A percentile compares a stretch with the other conserved stretches of the same genome.
Evolutionary conservation across 1,284 basidiomycete genomes (phyloP).

Genomic region (Xanthoconium separans): DNA sequence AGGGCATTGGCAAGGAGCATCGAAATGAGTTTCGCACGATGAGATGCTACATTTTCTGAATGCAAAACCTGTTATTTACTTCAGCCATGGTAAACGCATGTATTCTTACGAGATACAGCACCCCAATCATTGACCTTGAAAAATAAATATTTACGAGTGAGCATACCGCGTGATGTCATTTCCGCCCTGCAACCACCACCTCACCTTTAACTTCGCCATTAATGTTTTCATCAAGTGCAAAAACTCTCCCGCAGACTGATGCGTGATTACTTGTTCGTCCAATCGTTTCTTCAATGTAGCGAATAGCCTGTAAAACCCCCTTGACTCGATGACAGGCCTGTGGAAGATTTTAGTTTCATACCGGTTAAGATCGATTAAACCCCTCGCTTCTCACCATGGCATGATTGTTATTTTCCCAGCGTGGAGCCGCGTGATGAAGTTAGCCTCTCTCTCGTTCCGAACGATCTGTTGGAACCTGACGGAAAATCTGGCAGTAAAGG

Average conservation of each 20-base stretch:
- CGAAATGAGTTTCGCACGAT: constrained; percentile 47
- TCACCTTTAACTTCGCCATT: constrained; percentile 66
- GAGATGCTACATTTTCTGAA: constrained; percentile 55
- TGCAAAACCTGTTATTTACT: not conserved
- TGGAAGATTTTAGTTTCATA: too few relatives aligned
- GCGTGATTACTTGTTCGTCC: constrained; percentile 47
- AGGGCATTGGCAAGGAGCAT: constrained; percentile 46
- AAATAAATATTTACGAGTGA: not conserved
- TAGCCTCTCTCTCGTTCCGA: constrained; percentile 55
- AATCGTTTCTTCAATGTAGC: constrained; percentile 44
- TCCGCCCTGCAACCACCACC: too few relatives aligned
- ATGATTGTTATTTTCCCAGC: constrained; percentile 56
- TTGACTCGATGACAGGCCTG: constrained; percentile 62
- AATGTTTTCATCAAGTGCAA: constrained; percentile 58
- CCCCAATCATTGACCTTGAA: constrained; percentile 59
- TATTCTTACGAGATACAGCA: constrained; percentile 51
- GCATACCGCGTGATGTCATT: not conserved
- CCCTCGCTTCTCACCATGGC: constrained; percentile 38
- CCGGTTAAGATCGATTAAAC: too few relatives aligned
- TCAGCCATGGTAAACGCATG: not conserved
- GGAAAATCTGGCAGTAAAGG: constrained; percentile 46
- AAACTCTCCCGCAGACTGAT: constrained; percentile 52
- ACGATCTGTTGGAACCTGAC: constrained; percentile 58
- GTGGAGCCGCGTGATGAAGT: constrained; percentile 59
- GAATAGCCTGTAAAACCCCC: constrained; percentile 56